Conservation (phyloP, 345 rosid species). For the Atalantia buxifolia region DNA sequence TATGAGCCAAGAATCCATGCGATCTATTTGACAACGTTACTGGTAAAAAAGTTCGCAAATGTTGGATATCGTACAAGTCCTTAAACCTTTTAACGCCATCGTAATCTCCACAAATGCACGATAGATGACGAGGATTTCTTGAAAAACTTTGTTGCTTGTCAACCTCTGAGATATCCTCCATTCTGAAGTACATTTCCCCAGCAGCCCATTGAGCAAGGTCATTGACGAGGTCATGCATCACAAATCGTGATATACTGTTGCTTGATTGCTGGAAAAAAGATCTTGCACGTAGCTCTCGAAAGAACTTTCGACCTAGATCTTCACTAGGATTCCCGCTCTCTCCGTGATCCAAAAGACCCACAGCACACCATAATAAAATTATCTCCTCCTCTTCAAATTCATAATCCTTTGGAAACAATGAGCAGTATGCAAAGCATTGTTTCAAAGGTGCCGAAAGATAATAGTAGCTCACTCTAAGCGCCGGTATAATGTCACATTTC, state of each 20-base stretch:
- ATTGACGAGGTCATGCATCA: conserved; percentile 11
- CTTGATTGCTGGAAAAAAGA: too few species aligned
- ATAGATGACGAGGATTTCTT: neutral
- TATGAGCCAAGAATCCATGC: accelerated
- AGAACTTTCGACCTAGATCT: too few species aligned
- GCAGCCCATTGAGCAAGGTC: conserved; percentile 6
- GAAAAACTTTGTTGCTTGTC: neutral
- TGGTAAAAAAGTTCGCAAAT: neutral
- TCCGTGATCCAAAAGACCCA: neutral
- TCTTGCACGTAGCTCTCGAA: too few species aligned
- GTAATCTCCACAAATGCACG: neutral
- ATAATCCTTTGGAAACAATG: conserved; percentile 9
- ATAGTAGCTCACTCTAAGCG: neutral
- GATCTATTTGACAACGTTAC: accelerated
- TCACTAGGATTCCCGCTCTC: accelerated
- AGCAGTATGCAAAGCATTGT: conserved; percentile 2
- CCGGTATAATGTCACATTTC: neutral
- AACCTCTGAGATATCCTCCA: neutral
- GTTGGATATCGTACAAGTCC: neutral
- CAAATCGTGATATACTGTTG: too few species aligned
- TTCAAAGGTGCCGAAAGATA: neutral
- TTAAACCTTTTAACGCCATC: neutral
- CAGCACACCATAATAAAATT: conserved; percentile 2
- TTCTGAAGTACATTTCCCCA: neutral
- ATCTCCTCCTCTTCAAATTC: conserved; percentile 6